A percentile compares a stretch with the other conserved stretches of the same genome.
Conservation (phyloP, 2,329 filamentous ascomycete genomes). For the Diaporthe humulicola region DNA sequence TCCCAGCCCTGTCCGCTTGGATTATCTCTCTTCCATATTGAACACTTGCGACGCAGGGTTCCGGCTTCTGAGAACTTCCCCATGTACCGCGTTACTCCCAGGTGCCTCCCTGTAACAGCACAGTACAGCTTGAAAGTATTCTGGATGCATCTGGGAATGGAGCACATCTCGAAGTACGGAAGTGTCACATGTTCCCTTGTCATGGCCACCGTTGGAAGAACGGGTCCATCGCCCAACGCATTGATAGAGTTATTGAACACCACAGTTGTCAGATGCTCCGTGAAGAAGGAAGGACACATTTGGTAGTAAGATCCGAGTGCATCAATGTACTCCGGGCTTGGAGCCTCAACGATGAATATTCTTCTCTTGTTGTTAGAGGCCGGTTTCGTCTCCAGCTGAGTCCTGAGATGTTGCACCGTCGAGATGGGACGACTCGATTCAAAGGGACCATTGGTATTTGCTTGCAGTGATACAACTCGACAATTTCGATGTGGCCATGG, state of each 20-base stretch:
- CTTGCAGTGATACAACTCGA: neutral
- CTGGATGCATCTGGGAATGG: neutral
- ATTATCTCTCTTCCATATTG: neutral
- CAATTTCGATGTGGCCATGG: neutral
- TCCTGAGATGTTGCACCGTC: neutral
- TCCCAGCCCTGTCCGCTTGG: neutral
- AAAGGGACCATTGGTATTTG: neutral
- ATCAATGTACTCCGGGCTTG: neutral
- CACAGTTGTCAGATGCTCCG: neutral
- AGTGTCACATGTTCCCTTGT: neutral
- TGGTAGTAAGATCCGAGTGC: neutral
- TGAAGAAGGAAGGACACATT: neutral
- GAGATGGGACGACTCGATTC: neutral
- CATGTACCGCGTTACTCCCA: neutral
- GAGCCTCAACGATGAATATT: neutral
- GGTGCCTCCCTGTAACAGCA: neutral
- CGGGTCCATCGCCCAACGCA: neutral
- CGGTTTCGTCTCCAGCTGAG: neutral
- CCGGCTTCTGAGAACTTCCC: neutral
- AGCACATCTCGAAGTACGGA: neutral
- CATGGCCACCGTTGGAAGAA: neutral
- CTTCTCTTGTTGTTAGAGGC: neutral
- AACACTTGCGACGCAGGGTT: neutral
- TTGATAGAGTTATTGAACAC: neutral
- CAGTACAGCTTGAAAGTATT: neutral